Evolutionary conservation across 2,329 filamentous ascomycete genomes (phyloP).

Genomic region (Pyricularia sp.): DNA sequence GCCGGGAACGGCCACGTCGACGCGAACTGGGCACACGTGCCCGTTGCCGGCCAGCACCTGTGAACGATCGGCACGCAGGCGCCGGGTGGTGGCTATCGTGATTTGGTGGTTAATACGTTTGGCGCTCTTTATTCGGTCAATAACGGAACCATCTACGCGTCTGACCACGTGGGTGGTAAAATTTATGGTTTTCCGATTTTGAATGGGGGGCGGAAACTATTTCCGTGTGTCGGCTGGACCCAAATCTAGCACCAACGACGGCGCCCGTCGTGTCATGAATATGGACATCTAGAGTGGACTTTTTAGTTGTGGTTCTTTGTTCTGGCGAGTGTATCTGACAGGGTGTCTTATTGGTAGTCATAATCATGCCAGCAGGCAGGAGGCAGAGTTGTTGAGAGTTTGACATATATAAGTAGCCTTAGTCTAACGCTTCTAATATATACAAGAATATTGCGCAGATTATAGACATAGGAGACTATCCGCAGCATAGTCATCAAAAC

Average conservation of each 20-base stretch:
- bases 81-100: constrained; percentile 1
- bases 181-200: neutral
- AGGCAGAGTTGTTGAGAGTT: no score
- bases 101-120: neutral
- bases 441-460: neutral
- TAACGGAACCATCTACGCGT: constrained; percentile 1
- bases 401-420: no score
- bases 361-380: no score
- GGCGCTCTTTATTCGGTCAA: constrained; percentile 6
- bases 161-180: neutral
- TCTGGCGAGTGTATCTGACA: no score
- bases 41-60: constrained; percentile 2
- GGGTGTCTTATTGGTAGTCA: no score
- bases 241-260: neutral
- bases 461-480: neutral
- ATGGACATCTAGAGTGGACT: neutral
- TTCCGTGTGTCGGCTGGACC: neutral
- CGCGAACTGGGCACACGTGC: constrained; percentile 5
- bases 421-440: neutral
- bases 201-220: neutral
- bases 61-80: constrained; percentile 2
- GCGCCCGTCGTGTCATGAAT: neutral
- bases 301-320: no score
- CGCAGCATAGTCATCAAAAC: neutral
- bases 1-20: neutral